Percentiles rank a stretch among this genome's conserved stretches.
Evolutionary conservation across 495 filamentous ascomycete genomes (phyloP).

Genomic region (Neurospora sp.): DNA sequence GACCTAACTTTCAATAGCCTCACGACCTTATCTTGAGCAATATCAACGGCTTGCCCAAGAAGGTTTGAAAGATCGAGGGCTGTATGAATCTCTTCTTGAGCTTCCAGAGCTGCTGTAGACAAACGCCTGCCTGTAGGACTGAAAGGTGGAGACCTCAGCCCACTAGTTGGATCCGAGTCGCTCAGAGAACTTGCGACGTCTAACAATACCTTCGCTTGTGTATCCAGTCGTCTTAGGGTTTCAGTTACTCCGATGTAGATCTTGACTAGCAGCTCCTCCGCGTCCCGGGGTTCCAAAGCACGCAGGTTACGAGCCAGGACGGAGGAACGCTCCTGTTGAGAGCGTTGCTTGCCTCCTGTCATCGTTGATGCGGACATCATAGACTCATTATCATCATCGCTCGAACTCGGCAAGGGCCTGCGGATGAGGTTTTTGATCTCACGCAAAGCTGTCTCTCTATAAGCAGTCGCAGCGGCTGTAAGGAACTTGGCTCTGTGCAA

Average conservation of each 20-base stretch:
- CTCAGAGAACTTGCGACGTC: slow-evolving; percentile 80
- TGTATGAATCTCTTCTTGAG: slow-evolving; percentile 74
- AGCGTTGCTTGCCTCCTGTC: slow-evolving; percentile 53
- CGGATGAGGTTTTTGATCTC: slow-evolving; percentile 85
- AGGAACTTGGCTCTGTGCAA: slow-evolving; percentile 70
- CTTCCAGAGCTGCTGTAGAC: slow-evolving; percentile 23
- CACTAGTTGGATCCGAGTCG: slow-evolving; percentile 17
- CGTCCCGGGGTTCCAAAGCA: slow-evolving; percentile 70
- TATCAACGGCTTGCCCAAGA: slow-evolving; percentile 88
- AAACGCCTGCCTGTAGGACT: slow-evolving; percentile 32
- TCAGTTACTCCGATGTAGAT: slow-evolving; percentile 86
- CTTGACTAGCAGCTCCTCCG: slow-evolving; percentile 71
- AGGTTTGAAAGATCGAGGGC: slow-evolving; percentile 87
- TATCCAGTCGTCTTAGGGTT: slow-evolving; percentile 69
- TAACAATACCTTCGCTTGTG: slow-evolving; percentile 90
- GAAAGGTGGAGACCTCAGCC: slow-evolving; percentile 36
- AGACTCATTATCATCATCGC: slow-evolving; percentile 86
- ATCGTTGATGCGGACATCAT: slow-evolving; percentile 80
- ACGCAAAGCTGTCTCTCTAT: slow-evolving; percentile 74
- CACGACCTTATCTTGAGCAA: slow-evolving; percentile 82
- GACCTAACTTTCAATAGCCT: slow-evolving; percentile 87
- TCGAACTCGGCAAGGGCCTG: slow-evolving; percentile 76
- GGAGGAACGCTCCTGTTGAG: slow-evolving; percentile 79
- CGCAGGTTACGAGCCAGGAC: slow-evolving; percentile 87
- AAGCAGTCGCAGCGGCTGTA: slow-evolving; percentile 67